Percentiles rank a stretch among this genome's conserved stretches.
Evolutionary conservation across 176 grass and related monocot genomes (phyloP).

Genomic region (Cocos nucifera): DNA sequence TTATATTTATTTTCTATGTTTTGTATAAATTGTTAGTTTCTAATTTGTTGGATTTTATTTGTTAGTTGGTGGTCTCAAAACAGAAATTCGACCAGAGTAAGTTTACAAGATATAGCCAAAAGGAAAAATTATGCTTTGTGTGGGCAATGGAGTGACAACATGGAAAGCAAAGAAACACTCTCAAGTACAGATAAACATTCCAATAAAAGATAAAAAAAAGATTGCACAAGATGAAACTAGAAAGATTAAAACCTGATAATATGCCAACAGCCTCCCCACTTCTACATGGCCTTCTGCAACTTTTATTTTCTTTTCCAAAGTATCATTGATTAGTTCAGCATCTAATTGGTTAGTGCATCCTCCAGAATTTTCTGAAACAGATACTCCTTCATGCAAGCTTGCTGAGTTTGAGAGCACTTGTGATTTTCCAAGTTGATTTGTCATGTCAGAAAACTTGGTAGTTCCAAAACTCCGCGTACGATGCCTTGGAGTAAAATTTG

Average conservation of each 20-base stretch:
- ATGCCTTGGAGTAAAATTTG: slow-evolving; percentile 38
- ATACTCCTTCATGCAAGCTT: too few species aligned
- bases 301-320: slow-evolving; percentile 60
- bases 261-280: slow-evolving; percentile 81
- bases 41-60: too few species aligned
- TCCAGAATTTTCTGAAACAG: slow-evolving; percentile 17
- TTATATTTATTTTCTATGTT: too few species aligned
- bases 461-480: slow-evolving; percentile 29
- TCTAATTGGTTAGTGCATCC: slow-evolving; percentile 26
- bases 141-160: too few species aligned
- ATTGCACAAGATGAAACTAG: slow-evolving; percentile 10
- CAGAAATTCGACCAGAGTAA: too few species aligned
- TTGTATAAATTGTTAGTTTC: too few species aligned
- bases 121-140: too few species aligned
- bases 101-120: too few species aligned
- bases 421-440: slow-evolving; percentile 30
- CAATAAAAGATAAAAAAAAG: neutral
- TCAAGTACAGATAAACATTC: too few species aligned
- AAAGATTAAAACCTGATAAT: slow-evolving; percentile 70
- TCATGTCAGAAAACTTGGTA: slow-evolving; percentile 35
- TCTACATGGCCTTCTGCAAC: slow-evolving; percentile 93
- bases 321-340: slow-evolving; percentile 32
- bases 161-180: too few species aligned
- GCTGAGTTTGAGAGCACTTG: slow-evolving; percentile 18
- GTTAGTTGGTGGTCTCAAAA: too few species aligned